These are phyloP conservation scores for Cladosporium colombiae DNA, from an alignment of 2,329 filamentous ascomycete species.

Conservation along the genomic window DNA sequence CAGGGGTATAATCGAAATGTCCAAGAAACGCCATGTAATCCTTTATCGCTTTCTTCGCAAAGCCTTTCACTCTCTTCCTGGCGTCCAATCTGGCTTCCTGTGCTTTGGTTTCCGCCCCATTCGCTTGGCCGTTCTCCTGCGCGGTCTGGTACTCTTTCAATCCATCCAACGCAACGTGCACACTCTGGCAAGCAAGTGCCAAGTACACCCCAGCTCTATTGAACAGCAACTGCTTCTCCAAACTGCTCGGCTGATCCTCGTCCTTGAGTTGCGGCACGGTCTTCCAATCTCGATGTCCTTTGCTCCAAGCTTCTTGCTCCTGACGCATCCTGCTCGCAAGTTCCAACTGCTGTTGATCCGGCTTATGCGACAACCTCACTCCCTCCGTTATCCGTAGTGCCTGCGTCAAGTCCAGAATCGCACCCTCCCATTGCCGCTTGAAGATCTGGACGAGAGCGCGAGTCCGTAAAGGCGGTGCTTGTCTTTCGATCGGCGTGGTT, in stretches of 20 bases:
- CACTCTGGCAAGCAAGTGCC: slow-evolving; percentile 66
- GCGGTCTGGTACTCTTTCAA: slow-evolving; percentile 39
- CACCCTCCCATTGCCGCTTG: slow-evolving; percentile 71
- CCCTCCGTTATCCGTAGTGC: slow-evolving; percentile 60
- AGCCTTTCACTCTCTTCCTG: slow-evolving; percentile 69
- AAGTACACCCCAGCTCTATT: slow-evolving; percentile 74
- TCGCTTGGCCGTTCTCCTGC: slow-evolving; percentile 38
- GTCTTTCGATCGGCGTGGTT: slow-evolving; percentile 62
- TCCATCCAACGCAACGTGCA: slow-evolving; percentile 58
- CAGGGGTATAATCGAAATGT: slow-evolving; percentile 76
- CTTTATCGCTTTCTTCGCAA: slow-evolving; percentile 73
- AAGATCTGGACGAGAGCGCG: slow-evolving; percentile 73
- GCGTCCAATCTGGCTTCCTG: slow-evolving; percentile 56
- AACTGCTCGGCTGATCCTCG: slow-evolving; percentile 70
- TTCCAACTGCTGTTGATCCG: slow-evolving; percentile 54
- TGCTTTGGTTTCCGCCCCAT: slow-evolving; percentile 50
- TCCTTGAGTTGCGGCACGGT: slow-evolving; percentile 57
- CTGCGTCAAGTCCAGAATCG: slow-evolving; percentile 68
- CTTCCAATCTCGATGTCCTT: slow-evolving; percentile 48
- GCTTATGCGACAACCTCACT: slow-evolving; percentile 45
- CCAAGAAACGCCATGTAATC: slow-evolving; percentile 74
- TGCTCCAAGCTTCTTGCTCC: slow-evolving; percentile 40
- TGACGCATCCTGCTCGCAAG: slow-evolving; percentile 48
- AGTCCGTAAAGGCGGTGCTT: slow-evolving; percentile 69
- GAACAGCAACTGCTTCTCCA: slow-evolving; percentile 74